Percentiles rank a stretch among this genome's conserved stretches.
These are phyloP conservation scores for Castanea mollissima DNA, from an alignment of 306 rosid genomes.

Conservation along the genomic window DNA sequence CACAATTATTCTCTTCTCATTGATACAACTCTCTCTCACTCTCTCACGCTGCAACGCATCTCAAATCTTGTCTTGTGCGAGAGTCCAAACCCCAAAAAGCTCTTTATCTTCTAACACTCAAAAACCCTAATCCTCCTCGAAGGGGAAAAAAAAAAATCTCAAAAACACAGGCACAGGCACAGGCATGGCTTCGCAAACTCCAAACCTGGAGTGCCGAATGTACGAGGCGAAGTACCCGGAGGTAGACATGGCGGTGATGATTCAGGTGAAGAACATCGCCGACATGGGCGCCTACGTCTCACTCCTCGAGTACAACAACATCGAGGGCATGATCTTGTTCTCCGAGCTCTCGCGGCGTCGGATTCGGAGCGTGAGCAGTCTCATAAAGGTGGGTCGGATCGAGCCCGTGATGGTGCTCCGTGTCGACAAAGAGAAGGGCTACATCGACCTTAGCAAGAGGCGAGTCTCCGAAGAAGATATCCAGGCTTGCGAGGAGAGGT, in stretches of 20 bases:
- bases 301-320: constrained; percentile 90
- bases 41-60: no score
- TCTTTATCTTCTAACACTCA: no score
- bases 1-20: no score
- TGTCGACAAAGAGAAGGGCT: constrained; percentile 93
- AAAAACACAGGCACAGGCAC: no score
- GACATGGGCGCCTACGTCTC: constrained; percentile 99
- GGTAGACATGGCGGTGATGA: constrained; percentile 98
- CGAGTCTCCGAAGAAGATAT: constrained; percentile 95
- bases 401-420: constrained; percentile 97
- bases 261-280: constrained; percentile 94
- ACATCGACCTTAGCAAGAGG: constrained; percentile 92
- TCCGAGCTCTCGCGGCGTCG: constrained; percentile 98
- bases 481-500: constrained; percentile 83
- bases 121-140: no score
- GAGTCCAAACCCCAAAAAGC: no score
- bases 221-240: constrained; percentile 91
- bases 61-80: no score
- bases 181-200: constrained; percentile 44
- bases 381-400: constrained; percentile 86
- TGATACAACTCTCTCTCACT: no score
- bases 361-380: constrained; percentile 85
- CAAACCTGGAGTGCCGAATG: constrained; percentile 91
- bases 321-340: constrained; percentile 95
- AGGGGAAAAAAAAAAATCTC: no score